Evolutionary conservation across 208 protist species (phyloP).

Genomic region (Entamoeba invadens): DNA sequence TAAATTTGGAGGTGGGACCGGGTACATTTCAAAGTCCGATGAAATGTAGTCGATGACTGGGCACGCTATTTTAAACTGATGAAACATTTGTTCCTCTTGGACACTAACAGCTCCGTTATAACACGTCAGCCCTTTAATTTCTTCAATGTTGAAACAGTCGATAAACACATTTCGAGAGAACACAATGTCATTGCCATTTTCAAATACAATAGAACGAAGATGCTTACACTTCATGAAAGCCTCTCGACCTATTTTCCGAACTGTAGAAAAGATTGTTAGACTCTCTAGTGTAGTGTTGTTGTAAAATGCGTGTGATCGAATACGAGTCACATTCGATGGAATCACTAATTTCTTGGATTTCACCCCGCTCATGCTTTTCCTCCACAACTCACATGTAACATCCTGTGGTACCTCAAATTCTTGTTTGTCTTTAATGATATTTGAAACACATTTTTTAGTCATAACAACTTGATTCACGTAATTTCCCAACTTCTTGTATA

Average conservation of each 20-base stretch:
- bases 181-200: neutral
- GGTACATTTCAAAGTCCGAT: neutral
- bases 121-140: neutral
- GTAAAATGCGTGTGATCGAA: neutral
- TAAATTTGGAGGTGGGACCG: neutral
- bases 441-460: neutral
- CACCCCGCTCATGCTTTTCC: neutral
- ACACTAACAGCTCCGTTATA: neutral
- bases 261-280: neutral
- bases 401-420: neutral
- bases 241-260: neutral
- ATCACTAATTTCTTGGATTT: neutral
- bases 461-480: neutral
- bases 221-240: neutral
- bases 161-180: neutral
- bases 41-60: neutral
- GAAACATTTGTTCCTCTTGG: neutral
- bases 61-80: neutral
- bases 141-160: neutral
- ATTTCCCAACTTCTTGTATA: neutral
- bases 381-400: neutral
- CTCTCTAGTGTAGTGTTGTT: neutral
- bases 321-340: neutral
- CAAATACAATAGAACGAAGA: neutral
- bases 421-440: neutral